Evolutionary conservation across 2,329 filamentous ascomycete genomes (phyloP), one percentile per base, ranked within the genome.

Genomic region (Bimuria novae-zelandiae): DNA sequence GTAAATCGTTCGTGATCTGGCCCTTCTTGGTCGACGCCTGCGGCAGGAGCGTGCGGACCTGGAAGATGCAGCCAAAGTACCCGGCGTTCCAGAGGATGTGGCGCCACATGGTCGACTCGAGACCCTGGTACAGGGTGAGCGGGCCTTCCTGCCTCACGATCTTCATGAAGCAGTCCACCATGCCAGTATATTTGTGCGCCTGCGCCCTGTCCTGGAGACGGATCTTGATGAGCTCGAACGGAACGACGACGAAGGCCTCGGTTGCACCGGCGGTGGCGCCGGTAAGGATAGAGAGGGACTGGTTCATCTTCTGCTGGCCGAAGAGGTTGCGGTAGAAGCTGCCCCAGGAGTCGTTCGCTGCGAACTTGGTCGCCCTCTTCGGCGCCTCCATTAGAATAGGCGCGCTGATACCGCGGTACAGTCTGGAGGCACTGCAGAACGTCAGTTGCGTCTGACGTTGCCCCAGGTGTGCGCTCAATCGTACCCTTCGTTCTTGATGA

Each of bases 41-140:
- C 57, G 94, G 94, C 41, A 99, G 78, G 62, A 97, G 80, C 55
- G 85, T 84, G 72, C 92, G 89, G 58, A 97, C 90, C 79, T 99
- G 94, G 86, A 95, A 96, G 75, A 99, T 99, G 77, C 92, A 95
- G 69, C 94, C 94, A 75, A 99, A 99, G 83, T 96, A 97, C 54
- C 92, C 93, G 12, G 89, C 86, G 77, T 97, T 97, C 92, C 92
- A 97, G 55, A 92, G 80, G 51, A 92, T 86, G 77, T 99, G 94
- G 59, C 94, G 87, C 94, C 94, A 99, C 79, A 97, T 80, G 51
- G 94, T 99, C 56, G 89, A 93, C 80, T 99, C 94, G 42, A 99
- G 86, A 52, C 94, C 94, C 76, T 97, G 95, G 83, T 97, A 99
- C 72, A 99, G 82, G 55, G 93, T 90, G 59, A 97, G 81, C 14